These are phyloP conservation scores for Cytospora chrysosperma DNA, from an alignment of 2,329 filamentous ascomycete species.

Conservation along the genomic window DNA sequence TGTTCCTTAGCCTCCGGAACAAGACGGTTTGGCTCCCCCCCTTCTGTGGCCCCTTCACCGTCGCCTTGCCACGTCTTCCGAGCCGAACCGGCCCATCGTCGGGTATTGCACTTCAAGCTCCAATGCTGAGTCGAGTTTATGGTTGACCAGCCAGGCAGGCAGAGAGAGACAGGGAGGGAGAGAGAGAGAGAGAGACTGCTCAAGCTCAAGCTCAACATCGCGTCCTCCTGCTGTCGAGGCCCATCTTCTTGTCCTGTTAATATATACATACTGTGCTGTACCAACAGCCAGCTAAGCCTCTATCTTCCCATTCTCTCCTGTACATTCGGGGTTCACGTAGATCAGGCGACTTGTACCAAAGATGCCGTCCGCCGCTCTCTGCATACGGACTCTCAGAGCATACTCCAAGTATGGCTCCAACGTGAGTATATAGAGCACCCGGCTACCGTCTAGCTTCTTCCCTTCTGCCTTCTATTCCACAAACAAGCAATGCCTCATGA, in stretches of 20 bases:
- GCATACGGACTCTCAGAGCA: constrained; percentile 51
- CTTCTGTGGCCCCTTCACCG: background rate
- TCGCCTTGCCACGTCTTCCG: background rate
- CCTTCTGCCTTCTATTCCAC: no score
- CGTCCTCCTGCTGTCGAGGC: background rate
- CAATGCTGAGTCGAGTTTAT: background rate
- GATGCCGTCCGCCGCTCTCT: constrained; percentile 53
- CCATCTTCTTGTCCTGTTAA: background rate
- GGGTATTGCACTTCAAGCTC: background rate
- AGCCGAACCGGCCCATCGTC: background rate
- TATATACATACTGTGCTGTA: background rate
- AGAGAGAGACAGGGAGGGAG: no score
- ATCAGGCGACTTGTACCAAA: background rate
- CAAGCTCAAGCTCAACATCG: background rate
- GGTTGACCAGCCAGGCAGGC: no score
- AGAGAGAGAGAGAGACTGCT: no score
- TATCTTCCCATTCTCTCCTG: background rate
- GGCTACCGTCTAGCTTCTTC: no score
- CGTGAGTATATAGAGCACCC: constrained; percentile 42
- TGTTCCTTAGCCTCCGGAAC: background rate
- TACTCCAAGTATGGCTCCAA: constrained; percentile 56
- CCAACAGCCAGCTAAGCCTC: no score
- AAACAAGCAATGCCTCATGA: no score
- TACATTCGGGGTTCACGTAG: background rate
- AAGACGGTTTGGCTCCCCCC: background rate